phyloP scores from a whole-genome alignment of 2,329 filamentous ascomycete genomes.

The Pseudogymnoascus sp. region DNA sequence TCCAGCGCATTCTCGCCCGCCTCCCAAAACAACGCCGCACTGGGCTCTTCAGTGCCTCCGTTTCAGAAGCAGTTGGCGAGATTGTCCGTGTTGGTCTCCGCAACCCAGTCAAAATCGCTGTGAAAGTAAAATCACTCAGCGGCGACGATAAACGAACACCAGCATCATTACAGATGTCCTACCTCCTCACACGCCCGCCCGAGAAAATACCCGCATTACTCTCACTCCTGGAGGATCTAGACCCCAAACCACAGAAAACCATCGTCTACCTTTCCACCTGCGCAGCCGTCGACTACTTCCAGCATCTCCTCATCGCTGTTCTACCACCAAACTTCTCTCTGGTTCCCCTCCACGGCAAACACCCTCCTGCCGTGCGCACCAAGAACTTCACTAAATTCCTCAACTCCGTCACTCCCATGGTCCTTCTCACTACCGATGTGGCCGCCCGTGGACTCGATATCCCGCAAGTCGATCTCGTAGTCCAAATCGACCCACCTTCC shows the following conservation, averaged over 20 bases:
- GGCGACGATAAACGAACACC: slow-evolving; percentile 84
- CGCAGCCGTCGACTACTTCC: slow-evolving; percentile 90
- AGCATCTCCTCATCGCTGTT: slow-evolving; percentile 65
- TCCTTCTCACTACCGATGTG: slow-evolving; percentile 88
- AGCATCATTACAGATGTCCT: slow-evolving; percentile 86
- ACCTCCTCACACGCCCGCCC: slow-evolving; percentile 63
- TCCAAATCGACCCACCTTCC: slow-evolving; percentile 77
- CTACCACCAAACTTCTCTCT: slow-evolving; percentile 60
- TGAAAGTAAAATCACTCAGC: slow-evolving; percentile 73
- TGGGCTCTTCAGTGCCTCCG: slow-evolving; percentile 86
- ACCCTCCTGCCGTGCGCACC: slow-evolving; percentile 75
- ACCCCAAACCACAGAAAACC: slow-evolving; percentile 69
- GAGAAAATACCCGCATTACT: slow-evolving; percentile 72
- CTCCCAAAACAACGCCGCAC: slow-evolving; percentile 90
- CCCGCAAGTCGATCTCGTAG: slow-evolving; percentile 80
- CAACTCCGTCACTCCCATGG: slow-evolving; percentile 61
- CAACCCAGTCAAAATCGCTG: slow-evolving; percentile 90
- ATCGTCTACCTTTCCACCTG: slow-evolving; percentile 94
- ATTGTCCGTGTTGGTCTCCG: slow-evolving; percentile 85
- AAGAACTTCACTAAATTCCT: slow-evolving; percentile 81
- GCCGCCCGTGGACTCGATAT: slow-evolving; percentile 88
- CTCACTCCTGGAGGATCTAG: slow-evolving; percentile 58
- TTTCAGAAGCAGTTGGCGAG: slow-evolving; percentile 91
- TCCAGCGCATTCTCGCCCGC: slow-evolving; percentile 74
- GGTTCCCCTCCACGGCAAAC: slow-evolving; percentile 84